Evolutionary conservation across 495 filamentous ascomycete genomes (phyloP).

Genomic region (Trichoderma erinaceum): DNA sequence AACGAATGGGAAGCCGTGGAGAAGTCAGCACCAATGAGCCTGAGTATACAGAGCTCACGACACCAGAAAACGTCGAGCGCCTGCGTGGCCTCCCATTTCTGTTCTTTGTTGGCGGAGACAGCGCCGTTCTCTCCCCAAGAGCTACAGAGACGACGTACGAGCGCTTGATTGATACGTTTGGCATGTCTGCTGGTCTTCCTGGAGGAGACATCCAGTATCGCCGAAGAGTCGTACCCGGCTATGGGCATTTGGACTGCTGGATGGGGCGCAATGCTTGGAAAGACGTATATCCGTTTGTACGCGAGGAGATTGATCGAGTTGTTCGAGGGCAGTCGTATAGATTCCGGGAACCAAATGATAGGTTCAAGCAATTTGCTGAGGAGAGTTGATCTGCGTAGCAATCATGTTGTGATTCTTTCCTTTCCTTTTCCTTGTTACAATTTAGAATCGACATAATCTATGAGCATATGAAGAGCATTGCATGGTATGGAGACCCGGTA

Average conservation of each 20-base stretch:
- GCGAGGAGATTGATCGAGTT: constrained; percentile 49
- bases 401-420: neutral
- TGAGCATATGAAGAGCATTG: neutral
- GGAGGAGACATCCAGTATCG: constrained; percentile 40
- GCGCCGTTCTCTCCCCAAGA: constrained; percentile 54
- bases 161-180: constrained; percentile 49
- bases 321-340: constrained; percentile 32
- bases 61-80: constrained; percentile 40
- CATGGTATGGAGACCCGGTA: no score
- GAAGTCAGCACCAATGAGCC: constrained; percentile 47
- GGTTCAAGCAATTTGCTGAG: constrained; percentile 37
- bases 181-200: constrained; percentile 22
- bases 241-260: constrained; percentile 63
- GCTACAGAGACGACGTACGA: constrained; percentile 53
- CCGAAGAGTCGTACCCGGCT: constrained; percentile 51
- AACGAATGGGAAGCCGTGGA: constrained; percentile 49
- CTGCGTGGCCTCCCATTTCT: constrained; percentile 52
- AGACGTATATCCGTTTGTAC: constrained; percentile 57
- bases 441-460: neutral
- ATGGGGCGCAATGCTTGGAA: constrained; percentile 56
- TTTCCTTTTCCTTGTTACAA: neutral
- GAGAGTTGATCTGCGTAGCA: constrained; percentile 23
- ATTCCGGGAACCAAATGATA: constrained; percentile 37
- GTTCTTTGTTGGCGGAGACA: constrained; percentile 53
- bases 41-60: constrained; percentile 41